Evolutionary conservation across 495 filamentous ascomycete species (phyloP).

Genomic region (Evernia prunastri): DNA sequence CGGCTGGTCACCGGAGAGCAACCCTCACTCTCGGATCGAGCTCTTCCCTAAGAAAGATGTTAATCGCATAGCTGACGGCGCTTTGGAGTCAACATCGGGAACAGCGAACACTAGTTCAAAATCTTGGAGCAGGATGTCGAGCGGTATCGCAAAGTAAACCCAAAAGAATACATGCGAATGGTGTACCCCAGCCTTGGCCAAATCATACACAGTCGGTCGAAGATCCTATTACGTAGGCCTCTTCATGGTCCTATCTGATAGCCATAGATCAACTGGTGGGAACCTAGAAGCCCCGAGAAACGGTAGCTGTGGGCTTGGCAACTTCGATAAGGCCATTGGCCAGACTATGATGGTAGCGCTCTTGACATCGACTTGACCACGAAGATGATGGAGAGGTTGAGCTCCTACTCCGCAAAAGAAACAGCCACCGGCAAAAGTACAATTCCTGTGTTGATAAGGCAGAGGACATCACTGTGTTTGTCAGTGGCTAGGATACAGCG

Average conservation of each 20-base stretch:
- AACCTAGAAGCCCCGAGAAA: slow-evolving; percentile 43
- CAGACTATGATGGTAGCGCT: slow-evolving; percentile 38
- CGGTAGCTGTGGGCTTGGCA: slow-evolving; percentile 52
- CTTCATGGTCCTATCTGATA: slow-evolving; percentile 42
- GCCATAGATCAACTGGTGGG: slow-evolving; percentile 46
- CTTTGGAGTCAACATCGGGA: too few species aligned
- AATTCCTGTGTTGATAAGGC: slow-evolving; percentile 41
- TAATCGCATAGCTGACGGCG: too few species aligned
- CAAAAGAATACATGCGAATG: slow-evolving; percentile 40
- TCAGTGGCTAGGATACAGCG: too few species aligned
- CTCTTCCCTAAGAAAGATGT: too few species aligned
- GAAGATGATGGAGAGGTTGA: slow-evolving; percentile 47
- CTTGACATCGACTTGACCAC: slow-evolving; percentile 47
- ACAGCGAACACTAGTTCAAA: too few species aligned
- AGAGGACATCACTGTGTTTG: slow-evolving; percentile 41
- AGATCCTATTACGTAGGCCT: slow-evolving; percentile 38
- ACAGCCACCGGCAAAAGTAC: slow-evolving; percentile 30
- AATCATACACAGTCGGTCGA: slow-evolving; percentile 40
- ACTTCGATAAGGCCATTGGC: slow-evolving; percentile 36
- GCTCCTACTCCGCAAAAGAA: slow-evolving; percentile 27
- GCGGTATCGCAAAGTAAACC: slow-evolving; percentile 27
- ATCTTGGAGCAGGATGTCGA: not conserved
- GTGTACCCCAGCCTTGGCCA: slow-evolving; percentile 40
- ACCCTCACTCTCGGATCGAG: not conserved
- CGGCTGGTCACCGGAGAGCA: too few species aligned